phyloP scores from a whole-genome alignment of 2,329 filamentous ascomycete genomes.

The Sclerotinia glacialis region DNA sequence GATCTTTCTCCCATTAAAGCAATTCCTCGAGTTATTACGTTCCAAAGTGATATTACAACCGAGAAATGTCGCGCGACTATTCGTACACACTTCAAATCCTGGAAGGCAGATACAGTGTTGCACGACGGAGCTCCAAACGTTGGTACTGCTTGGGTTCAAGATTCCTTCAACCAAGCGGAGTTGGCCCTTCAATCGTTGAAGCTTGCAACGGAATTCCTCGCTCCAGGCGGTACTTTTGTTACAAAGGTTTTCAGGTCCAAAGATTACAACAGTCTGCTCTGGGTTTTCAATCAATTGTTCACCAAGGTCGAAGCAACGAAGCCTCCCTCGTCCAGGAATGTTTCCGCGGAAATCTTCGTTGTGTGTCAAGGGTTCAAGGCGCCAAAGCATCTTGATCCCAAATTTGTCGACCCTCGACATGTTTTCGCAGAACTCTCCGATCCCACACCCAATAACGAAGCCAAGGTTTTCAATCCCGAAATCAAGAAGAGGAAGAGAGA shows the following conservation, averaged over 20 bases:
- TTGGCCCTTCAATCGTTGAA: constrained; percentile 87
- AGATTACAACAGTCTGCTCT: constrained; percentile 91
- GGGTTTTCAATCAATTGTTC: constrained; percentile 98
- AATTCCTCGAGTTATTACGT: constrained; percentile 89
- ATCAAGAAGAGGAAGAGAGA: constrained; percentile 96
- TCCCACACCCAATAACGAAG: constrained; percentile 88
- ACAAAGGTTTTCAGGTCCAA: constrained; percentile 98
- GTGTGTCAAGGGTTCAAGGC: constrained; percentile 95
- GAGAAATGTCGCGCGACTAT: constrained; percentile 93
- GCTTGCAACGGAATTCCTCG: constrained; percentile 88
- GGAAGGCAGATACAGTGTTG: constrained; percentile 92
- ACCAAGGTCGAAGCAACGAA: constrained; percentile 95
- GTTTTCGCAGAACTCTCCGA: constrained; percentile 92
- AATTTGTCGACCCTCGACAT: constrained; percentile 81
- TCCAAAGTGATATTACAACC: constrained; percentile 97
- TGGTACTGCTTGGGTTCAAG: constrained; percentile 95
- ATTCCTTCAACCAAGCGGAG: constrained; percentile 97
- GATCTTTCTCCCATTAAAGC: constrained; percentile 94
- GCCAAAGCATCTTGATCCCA: constrained; percentile 87
- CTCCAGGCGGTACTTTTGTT: constrained; percentile 87
- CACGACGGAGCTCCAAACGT: constrained; percentile 98
- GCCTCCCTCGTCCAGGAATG: constrained; percentile 90
- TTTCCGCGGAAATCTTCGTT: constrained; percentile 97
- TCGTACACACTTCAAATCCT: constrained; percentile 84
- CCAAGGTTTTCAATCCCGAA: constrained; percentile 96